phyloP scores from a whole-genome alignment of 495 filamentous ascomycete genomes.

The Cercophora sp. region DNA sequence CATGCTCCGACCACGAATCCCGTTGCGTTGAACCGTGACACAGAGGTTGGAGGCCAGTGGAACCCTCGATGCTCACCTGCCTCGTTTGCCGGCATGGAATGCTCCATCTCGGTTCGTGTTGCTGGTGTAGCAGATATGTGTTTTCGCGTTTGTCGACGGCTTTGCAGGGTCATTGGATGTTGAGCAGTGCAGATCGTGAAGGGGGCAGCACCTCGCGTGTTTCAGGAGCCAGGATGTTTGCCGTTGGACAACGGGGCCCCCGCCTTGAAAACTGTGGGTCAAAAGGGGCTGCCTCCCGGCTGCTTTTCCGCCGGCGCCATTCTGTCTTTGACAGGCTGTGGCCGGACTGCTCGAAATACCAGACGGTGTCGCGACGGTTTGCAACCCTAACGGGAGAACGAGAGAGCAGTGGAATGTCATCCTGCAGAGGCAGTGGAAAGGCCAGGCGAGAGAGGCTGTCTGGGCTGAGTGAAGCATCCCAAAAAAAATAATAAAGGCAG shows the following conservation, averaged over 20 bases:
- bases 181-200: slow-evolving; percentile 7
- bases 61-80: neutral
- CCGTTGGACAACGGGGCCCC: neutral
- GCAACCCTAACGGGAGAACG: too few species aligned
- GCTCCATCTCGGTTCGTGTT: neutral
- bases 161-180: slow-evolving; percentile 3
- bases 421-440: too few species aligned
- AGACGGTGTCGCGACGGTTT: too few species aligned
- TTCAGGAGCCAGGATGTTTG: neutral
- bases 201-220: neutral
- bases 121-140: neutral
- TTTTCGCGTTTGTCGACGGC: neutral
- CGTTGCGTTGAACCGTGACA: too few species aligned
- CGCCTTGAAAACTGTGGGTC: neutral
- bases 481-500: too few species aligned
- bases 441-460: too few species aligned
- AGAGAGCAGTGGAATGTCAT: too few species aligned
- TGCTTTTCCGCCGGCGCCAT: neutral
- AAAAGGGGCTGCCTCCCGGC: slow-evolving; percentile 1
- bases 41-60: too few species aligned
- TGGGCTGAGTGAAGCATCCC: too few species aligned
- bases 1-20: too few species aligned
- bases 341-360: neutral
- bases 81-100: neutral
- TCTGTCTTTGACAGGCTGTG: neutral